Evolutionary conservation across 169 alveolate genomes (phyloP).

Genomic region (Plasmodium ovale): DNA sequence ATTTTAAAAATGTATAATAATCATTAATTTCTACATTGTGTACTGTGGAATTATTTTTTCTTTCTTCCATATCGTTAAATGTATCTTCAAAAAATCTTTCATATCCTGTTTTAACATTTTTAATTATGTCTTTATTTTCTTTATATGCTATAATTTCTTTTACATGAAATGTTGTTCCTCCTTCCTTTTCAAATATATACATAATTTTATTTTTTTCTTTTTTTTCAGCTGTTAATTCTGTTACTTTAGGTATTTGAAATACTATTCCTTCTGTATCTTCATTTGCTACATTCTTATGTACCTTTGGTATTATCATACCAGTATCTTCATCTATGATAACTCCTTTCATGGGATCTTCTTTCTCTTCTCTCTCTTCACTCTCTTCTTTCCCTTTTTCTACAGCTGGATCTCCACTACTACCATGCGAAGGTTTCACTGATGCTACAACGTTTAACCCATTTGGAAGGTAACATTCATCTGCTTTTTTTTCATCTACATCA

Average conservation of each 20-base stretch:
- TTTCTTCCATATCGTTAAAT: not conserved
- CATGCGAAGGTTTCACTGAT: not conserved
- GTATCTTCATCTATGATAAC: slow-evolving; percentile 43
- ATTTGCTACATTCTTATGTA: not conserved
- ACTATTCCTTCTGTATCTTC: not conserved
- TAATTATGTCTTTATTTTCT: slow-evolving; percentile 4
- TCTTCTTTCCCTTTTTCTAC: not conserved
- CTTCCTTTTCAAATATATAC: not conserved
- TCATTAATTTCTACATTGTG: slow-evolving; percentile 19
- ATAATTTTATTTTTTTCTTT: slow-evolving; percentile 22
- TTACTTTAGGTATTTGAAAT: slow-evolving; percentile 6
- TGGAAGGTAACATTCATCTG: slow-evolving; percentile 20
- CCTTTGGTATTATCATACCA: slow-evolving; percentile 27
- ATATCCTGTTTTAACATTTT: slow-evolving; percentile 6
- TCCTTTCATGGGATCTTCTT: not conserved
- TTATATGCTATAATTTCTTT: slow-evolving; percentile 25
- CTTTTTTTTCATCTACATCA: not conserved
- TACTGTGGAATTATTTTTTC: not conserved
- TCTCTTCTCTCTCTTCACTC: not conserved
- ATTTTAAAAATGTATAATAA: slow-evolving; percentile 20
- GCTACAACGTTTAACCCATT: too few species aligned
- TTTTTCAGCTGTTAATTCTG: slow-evolving; percentile 4
- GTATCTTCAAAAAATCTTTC: slow-evolving; percentile 16
- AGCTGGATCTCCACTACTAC: not conserved
- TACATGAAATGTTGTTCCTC: not conserved